These are phyloP conservation scores for Linnemannia exigua DNA, from an alignment of 192 early-diverging fungal species.

Conservation along the genomic window DNA sequence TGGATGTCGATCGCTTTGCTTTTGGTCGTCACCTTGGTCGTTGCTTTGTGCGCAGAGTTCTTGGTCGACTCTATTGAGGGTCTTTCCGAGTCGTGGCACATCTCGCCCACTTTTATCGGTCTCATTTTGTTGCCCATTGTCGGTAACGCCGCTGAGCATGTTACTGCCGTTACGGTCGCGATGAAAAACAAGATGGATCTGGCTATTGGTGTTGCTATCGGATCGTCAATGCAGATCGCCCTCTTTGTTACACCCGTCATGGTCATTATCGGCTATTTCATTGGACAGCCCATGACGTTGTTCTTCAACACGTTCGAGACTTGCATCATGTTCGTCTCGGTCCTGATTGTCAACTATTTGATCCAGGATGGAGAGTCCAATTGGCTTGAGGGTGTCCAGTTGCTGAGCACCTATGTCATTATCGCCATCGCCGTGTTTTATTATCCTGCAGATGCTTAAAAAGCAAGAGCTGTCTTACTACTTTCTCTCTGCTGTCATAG, in stretches of 20 bases:
- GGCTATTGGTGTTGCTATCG: slow-evolving; percentile 89
- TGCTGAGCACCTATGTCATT: slow-evolving; percentile 87
- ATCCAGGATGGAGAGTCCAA: slow-evolving; percentile 91
- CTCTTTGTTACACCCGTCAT: slow-evolving; percentile 79
- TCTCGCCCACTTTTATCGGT: slow-evolving; percentile 90
- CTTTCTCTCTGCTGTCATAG: not conserved
- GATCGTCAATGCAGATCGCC: slow-evolving; percentile 92
- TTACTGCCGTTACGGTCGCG: slow-evolving; percentile 84
- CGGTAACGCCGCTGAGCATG: slow-evolving; percentile 92
- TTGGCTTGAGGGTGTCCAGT: slow-evolving; percentile 92
- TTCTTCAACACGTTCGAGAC: slow-evolving; percentile 89
- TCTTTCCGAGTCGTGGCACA: slow-evolving; percentile 75
- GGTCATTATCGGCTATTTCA: slow-evolving; percentile 89
- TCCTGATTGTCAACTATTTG: slow-evolving; percentile 84
- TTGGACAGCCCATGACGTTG: slow-evolving; percentile 83
- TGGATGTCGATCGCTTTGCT: slow-evolving; percentile 55
- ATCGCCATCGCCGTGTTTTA: slow-evolving; percentile 88
- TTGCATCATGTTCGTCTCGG: slow-evolving; percentile 83
- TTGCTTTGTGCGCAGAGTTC: slow-evolving; percentile 88
- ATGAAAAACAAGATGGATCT: slow-evolving; percentile 95
- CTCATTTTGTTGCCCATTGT: slow-evolving; percentile 93
- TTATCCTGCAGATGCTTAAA: slow-evolving; percentile 59
- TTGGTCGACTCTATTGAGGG: slow-evolving; percentile 88
- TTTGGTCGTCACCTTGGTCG: slow-evolving; percentile 73
- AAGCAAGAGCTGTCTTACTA: not conserved